Evolutionary conservation across 495 filamentous ascomycete species (phyloP), one percentile per base, ranked within the genome.

Genomic region (Podospora bellae-mahoneyi): DNA sequence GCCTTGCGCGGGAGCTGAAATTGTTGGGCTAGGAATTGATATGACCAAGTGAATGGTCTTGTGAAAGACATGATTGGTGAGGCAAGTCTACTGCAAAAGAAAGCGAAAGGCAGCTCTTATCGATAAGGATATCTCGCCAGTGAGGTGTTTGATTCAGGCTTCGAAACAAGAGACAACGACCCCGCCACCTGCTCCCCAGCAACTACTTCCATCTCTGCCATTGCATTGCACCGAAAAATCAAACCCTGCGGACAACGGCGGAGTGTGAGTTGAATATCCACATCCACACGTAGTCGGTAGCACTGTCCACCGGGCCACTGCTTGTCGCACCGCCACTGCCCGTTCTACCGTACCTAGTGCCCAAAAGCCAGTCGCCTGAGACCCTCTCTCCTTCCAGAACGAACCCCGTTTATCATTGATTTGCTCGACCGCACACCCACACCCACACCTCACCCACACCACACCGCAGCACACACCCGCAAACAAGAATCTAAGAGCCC

Each of bases 371-470:
- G 34, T 39, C 34, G 34, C 34, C 34, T 10, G 34, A 39, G 34
- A 39, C 34, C 9, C 15, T 48, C 15, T 48, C 13, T 48, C 39
- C 39, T 48, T 48, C 39, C 39, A 48, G 39, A 48, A 48, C 59
- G 26, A 61, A 61, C 59, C 27, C 59, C 59, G 16, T 61, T 61
- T 48, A 48, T 61, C 32, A 61, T 34, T 61, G 59, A 61, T 61
- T 61, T 28, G 59, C 20, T 30, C 23, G 26, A 26, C 23, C 59
- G 39, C 39, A 48, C 39, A 48, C 39, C 39, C 39, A 48, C 39
- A 48, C 39, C 39, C 13, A 10, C 34, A 39, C 39, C 39, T 13
- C 39, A 48, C 39, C 30, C 30, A 32, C 30, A 32, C 30, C 30
- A 32, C 30, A 32, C 30, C 30, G 30, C 59, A 28, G 59, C 59